phyloP scores from a whole-genome alignment of 352 stramenopile species.

The Synura sp. region DNA sequence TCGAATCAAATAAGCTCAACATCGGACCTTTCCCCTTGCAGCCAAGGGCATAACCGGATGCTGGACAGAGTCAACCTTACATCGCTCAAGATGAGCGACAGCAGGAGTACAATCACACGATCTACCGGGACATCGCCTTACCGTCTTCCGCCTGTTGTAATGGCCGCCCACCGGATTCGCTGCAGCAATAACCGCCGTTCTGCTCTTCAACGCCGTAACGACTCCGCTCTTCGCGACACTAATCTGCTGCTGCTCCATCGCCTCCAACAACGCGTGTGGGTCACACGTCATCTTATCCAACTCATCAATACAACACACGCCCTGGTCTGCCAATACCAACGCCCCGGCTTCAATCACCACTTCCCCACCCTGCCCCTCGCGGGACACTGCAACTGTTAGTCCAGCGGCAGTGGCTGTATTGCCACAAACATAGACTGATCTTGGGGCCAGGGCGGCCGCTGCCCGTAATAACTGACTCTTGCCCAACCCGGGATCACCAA shows the following conservation, averaged over 20 bases:
- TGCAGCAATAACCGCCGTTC: constrained; percentile 90
- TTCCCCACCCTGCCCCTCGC: constrained; percentile 81
- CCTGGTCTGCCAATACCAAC: constrained; percentile 80
- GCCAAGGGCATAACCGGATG: too few relatives aligned
- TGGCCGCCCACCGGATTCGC: constrained; percentile 93
- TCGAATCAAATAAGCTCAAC: too few relatives aligned
- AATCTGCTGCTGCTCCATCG: constrained; percentile 96
- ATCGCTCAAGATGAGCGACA: too few relatives aligned
- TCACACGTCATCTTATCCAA: constrained; percentile 95
- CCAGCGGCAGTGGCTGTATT: constrained; percentile 92
- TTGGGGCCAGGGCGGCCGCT: constrained; percentile 75
- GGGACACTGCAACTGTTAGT: constrained; percentile 90
- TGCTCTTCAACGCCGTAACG: constrained; percentile 84
- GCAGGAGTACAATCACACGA: too few relatives aligned
- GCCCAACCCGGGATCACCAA: constrained; percentile 89
- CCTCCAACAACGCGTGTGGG: constrained; percentile 86
- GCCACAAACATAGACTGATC: constrained; percentile 92
- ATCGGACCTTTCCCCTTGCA: too few relatives aligned
- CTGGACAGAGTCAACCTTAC: too few relatives aligned
- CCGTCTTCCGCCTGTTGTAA: constrained; percentile 88
- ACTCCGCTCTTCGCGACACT: constrained; percentile 84
- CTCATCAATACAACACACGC: constrained; percentile 95
- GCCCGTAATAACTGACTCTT: constrained; percentile 76
- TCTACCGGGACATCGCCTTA: too few relatives aligned
- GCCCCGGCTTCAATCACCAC: constrained; percentile 55